A percentile compares a stretch with the other conserved stretches of the same genome.
Evolutionary conservation across 495 filamentous ascomycete genomes (phyloP).

Genomic region (Neurospora tetrasperma): DNA sequence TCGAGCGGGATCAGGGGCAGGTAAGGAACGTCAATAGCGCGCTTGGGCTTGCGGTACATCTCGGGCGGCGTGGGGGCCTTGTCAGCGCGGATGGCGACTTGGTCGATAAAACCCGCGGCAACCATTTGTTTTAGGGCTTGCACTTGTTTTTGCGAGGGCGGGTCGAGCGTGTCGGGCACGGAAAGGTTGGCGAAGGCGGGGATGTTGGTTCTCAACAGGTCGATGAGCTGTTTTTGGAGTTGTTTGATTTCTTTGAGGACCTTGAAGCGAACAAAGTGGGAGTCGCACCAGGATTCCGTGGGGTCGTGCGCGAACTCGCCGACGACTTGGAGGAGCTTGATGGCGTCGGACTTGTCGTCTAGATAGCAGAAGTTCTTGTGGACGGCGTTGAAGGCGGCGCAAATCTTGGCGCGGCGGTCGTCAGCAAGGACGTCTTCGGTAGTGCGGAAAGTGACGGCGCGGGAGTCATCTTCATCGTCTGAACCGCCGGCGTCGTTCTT

Average conservation of each 20-base stretch:
- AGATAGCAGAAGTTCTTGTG: slow-evolving; percentile 73
- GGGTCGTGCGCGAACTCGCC: slow-evolving; percentile 68
- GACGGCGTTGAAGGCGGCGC: slow-evolving; percentile 61
- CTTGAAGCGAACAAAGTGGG: slow-evolving; percentile 78
- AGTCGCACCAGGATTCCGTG: slow-evolving; percentile 59
- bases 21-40: slow-evolving; percentile 85
- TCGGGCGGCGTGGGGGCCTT: slow-evolving; percentile 65
- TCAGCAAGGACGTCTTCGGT: slow-evolving; percentile 59
- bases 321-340: slow-evolving; percentile 81
- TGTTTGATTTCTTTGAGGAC: slow-evolving; percentile 76
- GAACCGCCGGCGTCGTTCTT: slow-evolving; percentile 3
- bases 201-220: slow-evolving; percentile 67
- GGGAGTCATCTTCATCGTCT: slow-evolving; percentile 13
- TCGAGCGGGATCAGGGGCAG: slow-evolving; percentile 71
- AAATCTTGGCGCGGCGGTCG: slow-evolving; percentile 49
- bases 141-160: slow-evolving; percentile 60
- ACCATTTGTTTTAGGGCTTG: slow-evolving; percentile 83
- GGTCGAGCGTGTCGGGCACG: slow-evolving; percentile 50
- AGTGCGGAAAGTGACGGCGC: slow-evolving; percentile 38
- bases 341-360: slow-evolving; percentile 73
- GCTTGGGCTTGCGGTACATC: slow-evolving; percentile 56
- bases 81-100: slow-evolving; percentile 89
- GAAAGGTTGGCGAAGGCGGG: slow-evolving; percentile 52
- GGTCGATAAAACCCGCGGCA: slow-evolving; percentile 88
- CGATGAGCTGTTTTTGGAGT: slow-evolving; percentile 69